Evolutionary conservation across 2,329 filamentous ascomycete species (phyloP), one percentile per base, ranked within the genome.

Genomic region (Beauveria pseudobassiana): DNA sequence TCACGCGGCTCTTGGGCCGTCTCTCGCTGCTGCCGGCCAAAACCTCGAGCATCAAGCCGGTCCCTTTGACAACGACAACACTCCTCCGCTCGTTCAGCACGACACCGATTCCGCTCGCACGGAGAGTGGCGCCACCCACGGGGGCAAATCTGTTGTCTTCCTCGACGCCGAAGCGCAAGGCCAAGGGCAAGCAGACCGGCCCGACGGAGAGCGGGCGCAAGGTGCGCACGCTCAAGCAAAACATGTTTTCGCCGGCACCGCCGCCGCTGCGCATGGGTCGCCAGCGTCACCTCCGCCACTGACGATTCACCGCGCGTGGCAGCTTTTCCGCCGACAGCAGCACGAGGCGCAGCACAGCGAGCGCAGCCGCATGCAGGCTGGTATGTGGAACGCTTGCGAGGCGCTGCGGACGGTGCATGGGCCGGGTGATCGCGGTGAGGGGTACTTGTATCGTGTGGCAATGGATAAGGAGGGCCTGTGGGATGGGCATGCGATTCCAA

Each of bases 241-340:
- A 80, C 64, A 79, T 81, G 73, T 80, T 80, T 67, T 78, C 79
- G 34, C 73, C 72, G n/a, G 77, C 80, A 1, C 82, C 82, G 5
- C 77, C 83, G 0, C 93, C 95, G 1, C 84, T 99, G 66, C 89
- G 91, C 69, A 93, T 98, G 83, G 91, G 86, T 46, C 91, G 93
- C 68, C 89, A 89, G 75, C 87, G 95, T 62, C 84, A 87, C 75
- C 86, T 99, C 66, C 90, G 95, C 52, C 95, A 99, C 81, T 99
- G 95, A 98, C 95, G 57, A 98, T 99, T 75, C 93, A 98, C 80
- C 92, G 95, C 69, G 93, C 93, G 24, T 98, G 93, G 91, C 82
- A 90, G 69, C 81, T 98, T 34, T 89, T 88, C 77, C 86, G 87
- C 69, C 83, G 87, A 67, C 84, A 89, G 72, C 82, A 87, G 69